Percentiles rank a stretch among this genome's conserved stretches.
Evolutionary conservation across 805 yeast genomes (phyloP).

Genomic region (Saturnispora galanensis): DNA sequence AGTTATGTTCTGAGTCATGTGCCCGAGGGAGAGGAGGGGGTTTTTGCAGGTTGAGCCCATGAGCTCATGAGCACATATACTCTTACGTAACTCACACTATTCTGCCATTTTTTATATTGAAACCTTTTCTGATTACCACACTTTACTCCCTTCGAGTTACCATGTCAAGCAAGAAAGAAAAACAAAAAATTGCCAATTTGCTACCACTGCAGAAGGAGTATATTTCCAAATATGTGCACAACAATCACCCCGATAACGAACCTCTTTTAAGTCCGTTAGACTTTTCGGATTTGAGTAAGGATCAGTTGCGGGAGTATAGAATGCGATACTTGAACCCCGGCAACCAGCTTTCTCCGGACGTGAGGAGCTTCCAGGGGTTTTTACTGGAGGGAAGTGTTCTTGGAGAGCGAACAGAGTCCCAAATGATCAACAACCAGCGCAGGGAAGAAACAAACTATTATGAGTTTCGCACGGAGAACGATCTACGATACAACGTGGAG

Average conservation of each 20-base stretch:
- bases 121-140: too few species aligned
- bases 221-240: conserved; percentile 56
- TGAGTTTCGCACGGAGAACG: conserved; percentile 24
- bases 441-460: conserved; percentile 21
- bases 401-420: conserved; percentile 56
- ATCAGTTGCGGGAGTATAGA: conserved; percentile 61
- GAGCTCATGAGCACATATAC: neutral
- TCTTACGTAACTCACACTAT: neutral
- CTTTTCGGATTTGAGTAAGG: conserved; percentile 53
- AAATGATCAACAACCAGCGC: conserved; percentile 20
- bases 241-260: conserved; percentile 60
- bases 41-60: too few species aligned
- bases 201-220: conserved; percentile 65
- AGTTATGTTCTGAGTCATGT: conserved; percentile 5
- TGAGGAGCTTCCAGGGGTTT: conserved; percentile 60
- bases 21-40: neutral
- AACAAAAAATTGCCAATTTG: conserved; percentile 12
- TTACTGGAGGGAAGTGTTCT: conserved; percentile 52
- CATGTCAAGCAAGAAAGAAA: conserved; percentile 13
- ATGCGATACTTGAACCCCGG: conserved; percentile 32
- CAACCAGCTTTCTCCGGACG: conserved; percentile 40
- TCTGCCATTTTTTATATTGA: too few species aligned
- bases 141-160: neutral
- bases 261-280: conserved; percentile 52
- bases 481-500: conserved; percentile 22